These are phyloP conservation scores for Cystobasidiaceae sp. DNA, from an alignment of 1,284 basidiomycete species.

Conservation along the genomic window DNA sequence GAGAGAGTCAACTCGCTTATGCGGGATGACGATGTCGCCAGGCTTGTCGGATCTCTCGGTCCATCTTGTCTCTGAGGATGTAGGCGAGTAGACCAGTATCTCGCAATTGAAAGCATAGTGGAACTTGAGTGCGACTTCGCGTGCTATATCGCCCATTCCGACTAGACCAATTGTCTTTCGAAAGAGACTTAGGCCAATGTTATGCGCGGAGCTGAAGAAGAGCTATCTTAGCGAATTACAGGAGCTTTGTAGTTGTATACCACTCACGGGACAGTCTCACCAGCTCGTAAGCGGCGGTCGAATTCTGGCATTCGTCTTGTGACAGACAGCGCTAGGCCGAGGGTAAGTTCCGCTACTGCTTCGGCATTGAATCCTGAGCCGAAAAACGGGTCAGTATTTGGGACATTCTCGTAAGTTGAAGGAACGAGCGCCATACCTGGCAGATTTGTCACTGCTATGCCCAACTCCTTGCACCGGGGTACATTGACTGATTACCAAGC, in stretches of 20 bases:
- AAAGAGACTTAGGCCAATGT: slow-evolving; percentile 41
- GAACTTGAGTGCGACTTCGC: slow-evolving; percentile 45
- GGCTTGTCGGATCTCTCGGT: slow-evolving; percentile 30
- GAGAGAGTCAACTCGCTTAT: slow-evolving; percentile 41
- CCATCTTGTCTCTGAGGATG: slow-evolving; percentile 45
- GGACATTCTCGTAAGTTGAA: background rate
- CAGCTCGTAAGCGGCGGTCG: slow-evolving; percentile 31
- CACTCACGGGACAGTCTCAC: slow-evolving; percentile 25
- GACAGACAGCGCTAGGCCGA: slow-evolving; percentile 30
- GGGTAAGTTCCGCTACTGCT: slow-evolving; percentile 42
- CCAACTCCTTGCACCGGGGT: slow-evolving; percentile 11
- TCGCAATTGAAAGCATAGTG: slow-evolving; percentile 43
- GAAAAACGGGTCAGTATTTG: background rate
- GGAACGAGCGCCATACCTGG: slow-evolving; percentile 34
- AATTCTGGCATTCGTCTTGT: slow-evolving; percentile 26
- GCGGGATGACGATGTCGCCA: slow-evolving; percentile 34
- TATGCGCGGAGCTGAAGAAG: slow-evolving; percentile 18
- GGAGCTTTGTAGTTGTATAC: background rate
- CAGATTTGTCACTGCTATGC: slow-evolving; percentile 37
- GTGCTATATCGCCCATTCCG: slow-evolving; percentile 50
- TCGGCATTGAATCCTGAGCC: slow-evolving; percentile 35
- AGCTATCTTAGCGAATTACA: background rate
- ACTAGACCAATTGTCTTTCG: slow-evolving; percentile 48
- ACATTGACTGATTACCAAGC: slow-evolving; percentile 43
- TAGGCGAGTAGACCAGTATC: slow-evolving; percentile 48